Evolutionary conservation across 1,284 basidiomycete species (phyloP).

Genomic region (Leccinum fallax): DNA sequence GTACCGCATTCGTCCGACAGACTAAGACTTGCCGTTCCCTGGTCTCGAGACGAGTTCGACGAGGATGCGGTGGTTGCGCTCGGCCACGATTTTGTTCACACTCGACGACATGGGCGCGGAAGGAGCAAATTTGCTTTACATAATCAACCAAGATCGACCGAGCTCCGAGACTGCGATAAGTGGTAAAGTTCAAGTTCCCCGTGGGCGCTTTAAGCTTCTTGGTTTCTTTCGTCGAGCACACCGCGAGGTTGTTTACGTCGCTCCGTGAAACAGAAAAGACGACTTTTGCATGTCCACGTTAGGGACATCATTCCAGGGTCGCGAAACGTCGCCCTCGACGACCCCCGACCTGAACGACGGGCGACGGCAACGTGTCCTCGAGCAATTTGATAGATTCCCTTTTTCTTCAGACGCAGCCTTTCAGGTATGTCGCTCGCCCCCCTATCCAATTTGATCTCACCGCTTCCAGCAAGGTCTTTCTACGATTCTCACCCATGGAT

Average conservation of each 20-base stretch:
- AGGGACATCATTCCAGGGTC: constrained; percentile 14
- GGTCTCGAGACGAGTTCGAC: constrained; percentile 66
- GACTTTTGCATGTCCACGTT: constrained; percentile 16
- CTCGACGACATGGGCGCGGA: constrained; percentile 36
- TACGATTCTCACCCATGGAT: constrained; percentile 48
- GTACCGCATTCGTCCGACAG: neutral
- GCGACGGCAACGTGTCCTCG: constrained; percentile 28
- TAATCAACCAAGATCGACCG: constrained; percentile 25
- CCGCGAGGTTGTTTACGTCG: constrained; percentile 19
- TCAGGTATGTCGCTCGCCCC: constrained; percentile 46
- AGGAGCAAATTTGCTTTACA: constrained; percentile 14
- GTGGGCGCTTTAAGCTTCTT: constrained; percentile 7
- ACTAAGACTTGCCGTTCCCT: constrained; percentile 64
- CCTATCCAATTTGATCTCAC: neutral
- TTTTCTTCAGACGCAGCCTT: constrained; percentile 60
- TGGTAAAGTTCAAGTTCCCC: too few relatives aligned
- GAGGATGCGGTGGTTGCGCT: constrained; percentile 69
- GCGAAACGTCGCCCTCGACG: constrained; percentile 7
- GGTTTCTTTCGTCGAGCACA: constrained; percentile 1
- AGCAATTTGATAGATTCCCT: constrained; percentile 46
- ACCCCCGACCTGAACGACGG: constrained; percentile 9
- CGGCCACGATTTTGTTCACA: constrained; percentile 59
- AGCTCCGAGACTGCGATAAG: neutral
- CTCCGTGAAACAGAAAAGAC: constrained; percentile 2
- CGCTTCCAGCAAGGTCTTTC: constrained; percentile 59